These are phyloP conservation scores for Cystoderma amianthinum DNA, from an alignment of 768 basidiomycete species.

Conservation along the genomic window DNA sequence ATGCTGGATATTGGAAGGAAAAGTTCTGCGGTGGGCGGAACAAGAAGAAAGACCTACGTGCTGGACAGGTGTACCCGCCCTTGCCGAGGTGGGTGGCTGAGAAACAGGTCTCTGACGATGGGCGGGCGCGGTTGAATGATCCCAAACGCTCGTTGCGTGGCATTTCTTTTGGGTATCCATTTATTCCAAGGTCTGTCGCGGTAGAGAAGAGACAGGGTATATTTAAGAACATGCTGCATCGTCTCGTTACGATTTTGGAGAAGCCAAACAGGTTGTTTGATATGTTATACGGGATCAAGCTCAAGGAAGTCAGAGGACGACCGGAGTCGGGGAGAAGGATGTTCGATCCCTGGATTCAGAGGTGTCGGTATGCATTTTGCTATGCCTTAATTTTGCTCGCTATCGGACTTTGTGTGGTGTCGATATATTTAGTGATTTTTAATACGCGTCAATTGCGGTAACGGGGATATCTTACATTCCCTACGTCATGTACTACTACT, in stretches of 20 bases:
- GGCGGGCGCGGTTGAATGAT: conserved; percentile 34
- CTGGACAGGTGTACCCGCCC: conserved; percentile 19
- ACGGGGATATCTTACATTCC: too few species aligned
- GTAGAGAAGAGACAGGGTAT: conserved; percentile 3
- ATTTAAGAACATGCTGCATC: background rate
- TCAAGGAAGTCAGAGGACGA: conserved; percentile 33
- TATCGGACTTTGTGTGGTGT: conserved; percentile 28
- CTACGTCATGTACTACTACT: too few species aligned
- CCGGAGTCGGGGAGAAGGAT: conserved; percentile 38
- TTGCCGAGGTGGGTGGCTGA: conserved; percentile 38
- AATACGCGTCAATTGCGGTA: conserved; percentile 28
- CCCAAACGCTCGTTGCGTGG: conserved; percentile 36
- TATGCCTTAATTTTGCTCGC: conserved; percentile 39
- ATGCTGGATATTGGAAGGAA: conserved; percentile 28
- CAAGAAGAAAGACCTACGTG: conserved; percentile 9
- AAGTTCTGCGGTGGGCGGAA: conserved; percentile 19
- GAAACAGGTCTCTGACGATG: conserved; percentile 34
- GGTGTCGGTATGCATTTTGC: conserved; percentile 51
- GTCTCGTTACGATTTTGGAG: conserved; percentile 24
- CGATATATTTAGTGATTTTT: conserved; percentile 33
- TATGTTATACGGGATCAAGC: conserved; percentile 35
- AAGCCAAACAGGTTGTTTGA: conserved; percentile 39
- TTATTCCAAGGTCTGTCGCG: conserved; percentile 41
- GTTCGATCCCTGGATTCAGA: conserved; percentile 55
- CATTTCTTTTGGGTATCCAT: conserved; percentile 53